Conservation (phyloP, 768 basidiomycete genomes). For the Chiua virens region DNA sequence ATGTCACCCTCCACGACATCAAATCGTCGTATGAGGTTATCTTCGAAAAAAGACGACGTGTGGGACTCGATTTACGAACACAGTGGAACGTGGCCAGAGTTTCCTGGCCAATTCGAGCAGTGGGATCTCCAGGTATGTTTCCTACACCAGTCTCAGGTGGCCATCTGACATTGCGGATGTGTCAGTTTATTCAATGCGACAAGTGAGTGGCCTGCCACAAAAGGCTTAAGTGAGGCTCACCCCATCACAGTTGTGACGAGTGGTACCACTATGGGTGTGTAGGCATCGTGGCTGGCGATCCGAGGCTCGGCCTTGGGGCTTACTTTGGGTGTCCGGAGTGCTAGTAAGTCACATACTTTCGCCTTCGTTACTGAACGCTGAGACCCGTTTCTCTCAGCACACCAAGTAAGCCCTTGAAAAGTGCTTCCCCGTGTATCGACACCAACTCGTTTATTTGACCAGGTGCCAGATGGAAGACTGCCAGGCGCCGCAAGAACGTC, state of each 20-base stretch:
- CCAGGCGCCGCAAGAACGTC: conserved; percentile 3
- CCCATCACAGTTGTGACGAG: conserved; percentile 33
- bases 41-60: not conserved
- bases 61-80: not conserved
- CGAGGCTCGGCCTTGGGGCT: conserved; percentile 30
- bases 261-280: conserved; percentile 59
- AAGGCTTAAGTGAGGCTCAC: too few species aligned
- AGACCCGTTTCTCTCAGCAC: conserved; percentile 1
- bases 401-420: conserved; percentile 3
- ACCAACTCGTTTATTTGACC: not conserved
- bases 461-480: conserved; percentile 4
- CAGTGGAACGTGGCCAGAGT: conserved; percentile 15
- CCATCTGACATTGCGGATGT: not conserved
- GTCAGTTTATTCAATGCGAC: conserved; percentile 37
- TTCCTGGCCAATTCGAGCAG: conserved; percentile 6
- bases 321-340: conserved; percentile 48
- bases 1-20: not conserved
- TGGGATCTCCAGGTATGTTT: conserved; percentile 26
- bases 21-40: not conserved
- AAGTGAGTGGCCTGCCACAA: conserved; percentile 19
- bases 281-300: conserved; percentile 38
- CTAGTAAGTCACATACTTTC: conserved; percentile 16
- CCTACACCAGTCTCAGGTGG: not conserved
- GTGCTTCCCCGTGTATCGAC: not conserved
- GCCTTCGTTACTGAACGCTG: not conserved